These are phyloP conservation scores for Colletotrichum spinosum DNA, from an alignment of 2,329 filamentous ascomycete genomes.

Conservation along the genomic window DNA sequence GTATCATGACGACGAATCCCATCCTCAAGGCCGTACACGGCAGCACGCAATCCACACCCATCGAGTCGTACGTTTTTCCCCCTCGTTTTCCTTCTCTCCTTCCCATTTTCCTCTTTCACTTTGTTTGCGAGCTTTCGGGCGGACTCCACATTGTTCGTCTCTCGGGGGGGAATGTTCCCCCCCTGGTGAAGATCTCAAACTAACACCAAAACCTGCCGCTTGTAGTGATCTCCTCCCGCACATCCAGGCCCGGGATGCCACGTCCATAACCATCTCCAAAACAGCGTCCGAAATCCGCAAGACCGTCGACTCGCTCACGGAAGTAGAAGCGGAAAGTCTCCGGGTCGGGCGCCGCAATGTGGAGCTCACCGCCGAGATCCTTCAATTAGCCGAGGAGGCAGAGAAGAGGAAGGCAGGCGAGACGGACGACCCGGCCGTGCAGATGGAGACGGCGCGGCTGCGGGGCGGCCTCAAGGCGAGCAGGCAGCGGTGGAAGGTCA, in stretches of 20 bases:
- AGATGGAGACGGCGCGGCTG: slow-evolving; percentile 66
- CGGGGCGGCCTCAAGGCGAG: slow-evolving; percentile 71
- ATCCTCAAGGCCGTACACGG: slow-evolving; percentile 82
- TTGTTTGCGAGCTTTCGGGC: no score
- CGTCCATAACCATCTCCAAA: slow-evolving; percentile 72
- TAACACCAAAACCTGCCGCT: slow-evolving; percentile 26
- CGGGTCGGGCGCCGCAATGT: slow-evolving; percentile 70
- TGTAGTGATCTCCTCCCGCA: slow-evolving; percentile 74
- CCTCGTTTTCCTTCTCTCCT: background rate
- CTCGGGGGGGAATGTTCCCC: background rate
- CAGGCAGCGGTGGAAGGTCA: slow-evolving; percentile 76
- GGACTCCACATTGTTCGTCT: background rate
- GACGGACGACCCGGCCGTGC: slow-evolving; percentile 63
- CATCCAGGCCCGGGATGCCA: slow-evolving; percentile 74
- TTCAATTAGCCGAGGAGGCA: slow-evolving; percentile 70
- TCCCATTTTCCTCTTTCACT: no score
- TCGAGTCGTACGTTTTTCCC: slow-evolving; percentile 70
- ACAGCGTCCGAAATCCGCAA: slow-evolving; percentile 65
- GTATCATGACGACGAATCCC: slow-evolving; percentile 78
- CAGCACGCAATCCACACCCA: slow-evolving; percentile 70
- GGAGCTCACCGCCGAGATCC: slow-evolving; percentile 69
- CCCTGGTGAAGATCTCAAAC: background rate
- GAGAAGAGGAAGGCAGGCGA: slow-evolving; percentile 64
- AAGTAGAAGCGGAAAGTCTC: slow-evolving; percentile 69
- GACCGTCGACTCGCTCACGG: slow-evolving; percentile 64